A percentile compares a stretch with the other conserved stretches of the same genome.
These are phyloP conservation scores for Penicillium simplicissimum DNA, from an alignment of 495 filamentous ascomycete genomes.

Conservation along the genomic window DNA sequence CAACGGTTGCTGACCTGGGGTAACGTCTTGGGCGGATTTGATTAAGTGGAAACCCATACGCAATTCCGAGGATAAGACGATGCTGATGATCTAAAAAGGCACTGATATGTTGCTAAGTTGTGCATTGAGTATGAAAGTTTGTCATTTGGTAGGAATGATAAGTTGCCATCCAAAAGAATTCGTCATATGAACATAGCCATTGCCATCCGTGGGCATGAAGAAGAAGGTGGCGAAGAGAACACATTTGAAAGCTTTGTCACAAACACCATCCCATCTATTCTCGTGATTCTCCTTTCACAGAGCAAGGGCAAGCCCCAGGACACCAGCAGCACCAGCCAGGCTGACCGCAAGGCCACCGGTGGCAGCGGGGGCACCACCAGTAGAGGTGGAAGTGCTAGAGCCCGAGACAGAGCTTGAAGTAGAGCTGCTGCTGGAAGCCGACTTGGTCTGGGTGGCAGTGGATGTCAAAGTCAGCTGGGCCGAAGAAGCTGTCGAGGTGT, in stretches of 20 bases:
- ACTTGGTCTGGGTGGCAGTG: conserved; percentile 2
- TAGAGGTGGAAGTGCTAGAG: conserved; percentile 12
- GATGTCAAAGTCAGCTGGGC: conserved; percentile 2
- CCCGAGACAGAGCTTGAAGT: conserved; percentile 12
- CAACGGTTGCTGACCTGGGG: too few species aligned
- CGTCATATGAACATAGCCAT: neutral
- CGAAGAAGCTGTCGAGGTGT: neutral
- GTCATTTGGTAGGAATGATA: neutral
- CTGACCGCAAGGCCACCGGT: conserved; percentile 22
- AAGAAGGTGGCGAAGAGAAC: neutral
- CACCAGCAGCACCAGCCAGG: conserved; percentile 25
- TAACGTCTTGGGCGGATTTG: too few species aligned
- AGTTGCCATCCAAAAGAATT: neutral
- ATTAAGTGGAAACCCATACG: too few species aligned
- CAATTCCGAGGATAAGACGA: neutral
- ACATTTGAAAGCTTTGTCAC: neutral
- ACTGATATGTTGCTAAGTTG: neutral
- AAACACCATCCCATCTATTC: neutral
- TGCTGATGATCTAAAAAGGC: neutral
- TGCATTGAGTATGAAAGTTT: neutral
- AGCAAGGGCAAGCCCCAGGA: conserved; percentile 30
- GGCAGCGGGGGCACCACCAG: conserved; percentile 16
- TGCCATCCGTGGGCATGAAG: neutral
- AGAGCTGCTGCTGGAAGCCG: neutral
- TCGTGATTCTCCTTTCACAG: conserved; percentile 9